phyloP scores from a whole-genome alignment of 306 rosid species.

The Quercus berberidifolia region DNA sequence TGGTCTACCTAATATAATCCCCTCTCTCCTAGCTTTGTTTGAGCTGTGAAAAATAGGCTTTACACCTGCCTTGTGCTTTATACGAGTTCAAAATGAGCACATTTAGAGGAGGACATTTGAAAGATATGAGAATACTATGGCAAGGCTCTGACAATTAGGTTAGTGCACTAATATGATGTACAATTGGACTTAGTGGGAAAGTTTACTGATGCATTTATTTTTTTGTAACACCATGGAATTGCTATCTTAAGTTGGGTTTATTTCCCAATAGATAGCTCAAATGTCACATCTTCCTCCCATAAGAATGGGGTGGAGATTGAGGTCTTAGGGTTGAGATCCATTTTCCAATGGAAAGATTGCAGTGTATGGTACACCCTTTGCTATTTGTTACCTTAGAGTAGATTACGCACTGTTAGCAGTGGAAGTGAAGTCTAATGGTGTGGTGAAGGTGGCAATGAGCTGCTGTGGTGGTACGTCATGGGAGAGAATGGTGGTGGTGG shows the following conservation, averaged over 20 bases:
- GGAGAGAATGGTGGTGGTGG: neutral
- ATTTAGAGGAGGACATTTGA: neutral
- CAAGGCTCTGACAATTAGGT: too few species aligned
- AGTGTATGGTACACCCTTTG: neutral
- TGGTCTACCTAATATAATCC: neutral
- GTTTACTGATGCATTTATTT: neutral
- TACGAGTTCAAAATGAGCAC: neutral
- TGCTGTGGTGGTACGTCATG: neutral
- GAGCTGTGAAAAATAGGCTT: neutral
- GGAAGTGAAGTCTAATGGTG: neutral
- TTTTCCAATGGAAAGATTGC: neutral
- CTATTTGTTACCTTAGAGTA: neutral
- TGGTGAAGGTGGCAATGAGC: neutral
- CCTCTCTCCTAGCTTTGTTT: neutral
- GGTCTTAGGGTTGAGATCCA: neutral
- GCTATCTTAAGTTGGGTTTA: neutral
- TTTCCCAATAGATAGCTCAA: neutral
- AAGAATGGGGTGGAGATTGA: neutral
- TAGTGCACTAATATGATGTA: neutral
- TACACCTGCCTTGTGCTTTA: neutral
- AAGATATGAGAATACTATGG: neutral
- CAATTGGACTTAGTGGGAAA: neutral
- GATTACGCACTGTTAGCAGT: neutral
- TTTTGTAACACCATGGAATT: neutral
- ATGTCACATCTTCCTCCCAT: neutral